phyloP scores from a whole-genome alignment of 208 protist species.

The Endotrypanum monterogeii region DNA sequence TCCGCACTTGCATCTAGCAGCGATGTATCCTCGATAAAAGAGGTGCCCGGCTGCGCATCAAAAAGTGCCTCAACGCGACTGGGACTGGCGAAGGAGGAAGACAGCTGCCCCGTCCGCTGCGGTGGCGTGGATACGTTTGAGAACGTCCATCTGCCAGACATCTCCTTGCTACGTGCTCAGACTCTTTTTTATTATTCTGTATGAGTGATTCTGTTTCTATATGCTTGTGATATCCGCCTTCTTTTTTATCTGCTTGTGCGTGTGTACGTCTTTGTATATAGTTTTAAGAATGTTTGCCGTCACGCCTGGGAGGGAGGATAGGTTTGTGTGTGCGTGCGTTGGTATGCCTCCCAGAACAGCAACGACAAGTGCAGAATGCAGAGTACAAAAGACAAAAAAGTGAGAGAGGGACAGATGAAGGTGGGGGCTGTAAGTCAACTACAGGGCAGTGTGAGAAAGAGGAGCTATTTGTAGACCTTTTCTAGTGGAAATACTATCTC shows the following conservation, averaged over 20 bases:
- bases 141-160: slow-evolving; percentile 2
- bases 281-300: no score
- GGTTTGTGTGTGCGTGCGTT: background rate
- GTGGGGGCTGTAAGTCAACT: no score
- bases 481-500: no score
- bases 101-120: slow-evolving; percentile 6
- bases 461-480: no score
- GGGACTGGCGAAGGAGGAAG: background rate
- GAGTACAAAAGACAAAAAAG: no score
- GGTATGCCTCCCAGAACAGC: background rate
- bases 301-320: background rate
- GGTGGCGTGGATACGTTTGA: slow-evolving; percentile 23
- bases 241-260: background rate
- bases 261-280: no score
- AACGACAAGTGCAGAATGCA: background rate
- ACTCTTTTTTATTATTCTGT: background rate
- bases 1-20: background rate
- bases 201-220: background rate
- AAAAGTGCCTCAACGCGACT: slow-evolving; percentile 29
- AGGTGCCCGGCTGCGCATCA: slow-evolving; percentile 3
- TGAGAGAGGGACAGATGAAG: no score
- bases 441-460: no score
- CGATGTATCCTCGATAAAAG: slow-evolving; percentile 5
- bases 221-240: background rate
- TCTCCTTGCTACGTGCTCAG: background rate